Evolutionary conservation across 176 grass and related monocot species (phyloP).

Genomic region (Eragrostis nindensis): DNA sequence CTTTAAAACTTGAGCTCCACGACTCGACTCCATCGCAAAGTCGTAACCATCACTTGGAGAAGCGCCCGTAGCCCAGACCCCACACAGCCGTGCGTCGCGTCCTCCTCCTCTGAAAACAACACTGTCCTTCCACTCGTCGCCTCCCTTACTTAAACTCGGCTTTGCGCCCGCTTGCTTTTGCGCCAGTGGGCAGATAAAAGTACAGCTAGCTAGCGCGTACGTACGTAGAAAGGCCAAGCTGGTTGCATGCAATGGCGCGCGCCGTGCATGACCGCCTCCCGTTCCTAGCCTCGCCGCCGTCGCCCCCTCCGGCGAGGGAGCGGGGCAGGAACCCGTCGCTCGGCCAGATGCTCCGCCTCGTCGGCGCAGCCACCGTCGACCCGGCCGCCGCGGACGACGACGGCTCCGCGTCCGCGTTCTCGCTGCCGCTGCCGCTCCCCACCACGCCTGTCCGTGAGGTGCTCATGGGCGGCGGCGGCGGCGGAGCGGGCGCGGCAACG

Average conservation of each 20-base stretch:
- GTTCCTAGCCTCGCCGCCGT: constrained; percentile 42
- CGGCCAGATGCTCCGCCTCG: constrained; percentile 72
- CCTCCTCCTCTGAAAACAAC: constrained; percentile 17
- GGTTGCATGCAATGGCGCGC: constrained; percentile 54
- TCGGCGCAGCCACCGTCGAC: constrained; percentile 59
- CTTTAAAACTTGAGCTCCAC: constrained; percentile 57
- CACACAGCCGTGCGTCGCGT: constrained; percentile 1
- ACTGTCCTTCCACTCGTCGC: not conserved
- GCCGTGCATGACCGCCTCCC: constrained; percentile 44
- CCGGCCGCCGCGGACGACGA: constrained; percentile 34
- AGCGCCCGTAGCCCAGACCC: constrained; percentile 32
- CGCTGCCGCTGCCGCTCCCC: constrained; percentile 17
- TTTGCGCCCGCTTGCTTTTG: constrained; percentile 27
- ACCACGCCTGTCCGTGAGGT: not conserved
- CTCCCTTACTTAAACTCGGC: constrained; percentile 34
- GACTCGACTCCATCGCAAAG: constrained; percentile 38
- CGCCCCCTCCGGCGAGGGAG: not conserved
- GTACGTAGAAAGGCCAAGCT: not conserved
- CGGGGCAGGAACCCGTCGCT: constrained; percentile 51
- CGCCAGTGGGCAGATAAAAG: not conserved
- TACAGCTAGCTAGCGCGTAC: too few species aligned
- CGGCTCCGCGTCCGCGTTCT: constrained; percentile 5
- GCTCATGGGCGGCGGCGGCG: not conserved
- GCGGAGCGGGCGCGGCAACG: not conserved
- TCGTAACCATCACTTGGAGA: constrained; percentile 42